Base-by-base conservation (phyloP, 2,329 filamentous ascomycete genomes). In the Colletotrichum phormii region DNA sequence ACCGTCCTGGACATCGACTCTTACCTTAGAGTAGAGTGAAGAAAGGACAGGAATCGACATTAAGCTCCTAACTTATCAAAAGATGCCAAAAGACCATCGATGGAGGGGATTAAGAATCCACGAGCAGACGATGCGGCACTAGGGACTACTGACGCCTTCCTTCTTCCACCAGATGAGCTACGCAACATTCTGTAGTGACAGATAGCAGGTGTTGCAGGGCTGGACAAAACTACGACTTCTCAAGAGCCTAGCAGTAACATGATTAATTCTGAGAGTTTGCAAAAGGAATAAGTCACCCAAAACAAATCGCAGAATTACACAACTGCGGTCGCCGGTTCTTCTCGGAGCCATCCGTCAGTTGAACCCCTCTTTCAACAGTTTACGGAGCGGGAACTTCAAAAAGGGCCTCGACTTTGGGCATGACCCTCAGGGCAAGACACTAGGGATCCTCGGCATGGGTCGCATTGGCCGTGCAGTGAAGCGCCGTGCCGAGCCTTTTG, bases 401-500 rank as follows among this genome's bases (percentile, higher is more conserved):
- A 64, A 78, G 6, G 76, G 77, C 8, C 54, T 80, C 8, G 55
- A 61, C 33, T 84, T 88, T 46, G 87, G 80, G 77, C 26, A 66
- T 78, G 49, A 80, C 77, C 29, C 74, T 81, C 35, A 77, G 26
- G 72, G 76, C 8, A 83, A 82, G 75, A 79, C 78, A 0, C 66
- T 84, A 8, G 82, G 81, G 2, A 78, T 84, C n/a, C 70, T 84
- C 29, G 81, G 82, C 3, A 81, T 83, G 79, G 82, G 82, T 4
- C 78, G 80, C 66, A 81, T 84, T 42, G 81, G 82, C 1, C 76
- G 75, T 5, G 75, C 73, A 8, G 77, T 82, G n/a, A 80, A 78
- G 53, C 83, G 86, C 33, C 83, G 86, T 37, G 86, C 86, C 8
- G 83, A 84, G 0, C 76, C 76, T 12, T 88, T 89, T 73, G 87